These are phyloP conservation scores for Cyclocybe cylindracea DNA, from an alignment of 768 basidiomycete species.

Conservation along the genomic window DNA sequence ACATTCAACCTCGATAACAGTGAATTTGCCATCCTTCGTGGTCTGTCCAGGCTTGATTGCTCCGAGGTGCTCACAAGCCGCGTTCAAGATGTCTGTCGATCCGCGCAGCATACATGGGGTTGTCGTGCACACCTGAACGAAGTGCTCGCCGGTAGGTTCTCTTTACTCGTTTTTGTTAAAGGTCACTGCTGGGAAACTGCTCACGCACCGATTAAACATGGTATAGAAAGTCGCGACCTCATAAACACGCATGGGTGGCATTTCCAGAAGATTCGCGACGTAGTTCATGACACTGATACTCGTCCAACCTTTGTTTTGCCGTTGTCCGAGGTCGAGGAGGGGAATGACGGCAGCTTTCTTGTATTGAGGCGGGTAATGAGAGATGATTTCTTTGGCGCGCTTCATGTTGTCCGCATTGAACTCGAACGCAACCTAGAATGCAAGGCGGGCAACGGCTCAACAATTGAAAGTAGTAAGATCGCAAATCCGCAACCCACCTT, in stretches of 20 bases:
- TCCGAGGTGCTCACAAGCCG: conserved; percentile 81
- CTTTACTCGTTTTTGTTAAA: conserved; percentile 35
- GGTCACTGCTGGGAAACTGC: conserved; percentile 1
- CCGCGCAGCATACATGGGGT: conserved; percentile 97
- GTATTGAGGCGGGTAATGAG: conserved; percentile 95
- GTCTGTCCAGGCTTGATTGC: conserved; percentile 87
- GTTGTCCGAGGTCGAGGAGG: conserved; percentile 92
- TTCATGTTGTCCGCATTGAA: conserved; percentile 82
- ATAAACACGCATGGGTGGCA: conserved; percentile 98
- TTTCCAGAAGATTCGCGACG: conserved; percentile 88
- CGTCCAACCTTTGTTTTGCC: conserved; percentile 98
- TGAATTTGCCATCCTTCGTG: conserved; percentile 96
- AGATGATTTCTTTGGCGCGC: conserved; percentile 86
- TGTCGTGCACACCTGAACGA: conserved; percentile 98
- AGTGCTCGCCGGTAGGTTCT: conserved; percentile 91
- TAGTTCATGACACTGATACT: conserved; percentile 99
- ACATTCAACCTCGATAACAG: conserved; percentile 97
- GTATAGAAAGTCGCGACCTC: conserved; percentile 99
- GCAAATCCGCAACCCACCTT: conserved; percentile 44
- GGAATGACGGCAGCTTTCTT: conserved; percentile 99
- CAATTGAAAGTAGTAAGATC: not conserved
- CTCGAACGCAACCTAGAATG: conserved; percentile 81
- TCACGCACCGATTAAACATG: conserved; percentile 92
- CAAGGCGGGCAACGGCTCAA: not conserved
- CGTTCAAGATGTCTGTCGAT: conserved; percentile 86